These are phyloP conservation scores for Thalassia testudinum DNA, from an alignment of 116 monocot species.

Conservation along the genomic window DNA sequence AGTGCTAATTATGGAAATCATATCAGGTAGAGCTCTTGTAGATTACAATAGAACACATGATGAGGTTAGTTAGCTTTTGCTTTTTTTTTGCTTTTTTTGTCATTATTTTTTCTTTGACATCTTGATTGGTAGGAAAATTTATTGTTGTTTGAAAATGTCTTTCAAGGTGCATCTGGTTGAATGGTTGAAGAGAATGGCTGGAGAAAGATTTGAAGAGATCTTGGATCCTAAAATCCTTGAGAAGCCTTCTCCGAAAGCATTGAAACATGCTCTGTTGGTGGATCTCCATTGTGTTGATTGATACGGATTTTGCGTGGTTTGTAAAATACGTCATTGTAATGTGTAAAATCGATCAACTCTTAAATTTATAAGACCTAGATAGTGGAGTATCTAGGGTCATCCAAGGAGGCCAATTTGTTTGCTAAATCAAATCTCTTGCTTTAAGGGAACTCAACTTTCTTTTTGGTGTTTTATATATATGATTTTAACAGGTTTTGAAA, in stretches of 20 bases:
- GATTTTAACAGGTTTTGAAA: too few species aligned
- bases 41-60: constrained; percentile 49
- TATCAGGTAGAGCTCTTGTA: constrained; percentile 72
- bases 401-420: too few species aligned
- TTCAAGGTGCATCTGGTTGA: constrained; percentile 56
- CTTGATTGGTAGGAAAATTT: too few species aligned
- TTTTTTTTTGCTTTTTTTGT: background rate
- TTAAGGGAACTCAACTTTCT: too few species aligned
- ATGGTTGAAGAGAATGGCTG: constrained; percentile 69
- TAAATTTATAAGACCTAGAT: too few species aligned
- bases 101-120: background rate
- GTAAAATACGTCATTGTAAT: too few species aligned
- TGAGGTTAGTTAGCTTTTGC: constrained; percentile 26
- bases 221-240: constrained; percentile 55
- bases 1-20: constrained; percentile 74
- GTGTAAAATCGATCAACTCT: too few species aligned
- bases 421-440: too few species aligned
- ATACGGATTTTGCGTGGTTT: too few species aligned
- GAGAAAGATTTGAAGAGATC: constrained; percentile 38
- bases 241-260: constrained; percentile 53
- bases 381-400: too few species aligned
- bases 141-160: background rate
- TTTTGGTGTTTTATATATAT: too few species aligned
- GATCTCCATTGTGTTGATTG: constrained; percentile 72
- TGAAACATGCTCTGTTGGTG: constrained; percentile 53